phyloP scores from a whole-genome alignment of 1,284 basidiomycete genomes.

The Leccinum griseonigrum region DNA sequence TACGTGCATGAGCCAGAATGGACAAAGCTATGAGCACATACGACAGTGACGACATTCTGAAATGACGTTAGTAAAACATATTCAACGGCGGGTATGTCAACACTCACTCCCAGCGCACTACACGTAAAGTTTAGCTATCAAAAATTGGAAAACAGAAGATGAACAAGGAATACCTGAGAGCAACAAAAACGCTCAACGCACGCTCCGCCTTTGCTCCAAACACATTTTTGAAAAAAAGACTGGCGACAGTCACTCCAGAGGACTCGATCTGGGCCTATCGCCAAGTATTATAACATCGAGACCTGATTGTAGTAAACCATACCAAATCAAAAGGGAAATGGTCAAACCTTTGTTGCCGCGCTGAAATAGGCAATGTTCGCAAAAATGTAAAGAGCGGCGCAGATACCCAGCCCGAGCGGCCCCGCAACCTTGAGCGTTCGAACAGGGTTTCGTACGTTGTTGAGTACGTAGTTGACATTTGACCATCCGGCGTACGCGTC shows the following conservation, averaged over 20 bases:
- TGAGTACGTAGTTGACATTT: constrained; percentile 51
- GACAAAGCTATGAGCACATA: constrained; percentile 11
- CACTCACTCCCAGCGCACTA: constrained; percentile 31
- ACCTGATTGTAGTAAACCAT: neutral
- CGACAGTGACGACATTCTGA: constrained; percentile 37
- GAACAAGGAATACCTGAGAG: constrained; percentile 39
- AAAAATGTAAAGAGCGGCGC: constrained; percentile 47
- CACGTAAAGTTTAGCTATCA: no score
- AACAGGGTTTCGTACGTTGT: constrained; percentile 51
- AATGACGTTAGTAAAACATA: constrained; percentile 2
- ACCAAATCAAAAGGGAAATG: neutral
- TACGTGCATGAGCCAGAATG: neutral
- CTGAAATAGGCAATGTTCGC: constrained; percentile 56
- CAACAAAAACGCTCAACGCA: constrained; percentile 51
- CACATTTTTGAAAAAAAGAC: constrained; percentile 53
- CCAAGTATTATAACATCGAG: neutral
- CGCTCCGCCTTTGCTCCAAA: constrained; percentile 47
- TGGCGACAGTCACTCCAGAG: constrained; percentile 49
- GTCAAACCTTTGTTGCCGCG: constrained; percentile 22
- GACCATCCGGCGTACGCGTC: constrained; percentile 56
- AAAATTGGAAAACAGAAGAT: neutral
- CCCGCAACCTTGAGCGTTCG: constrained; percentile 55
- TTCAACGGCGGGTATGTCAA: neutral
- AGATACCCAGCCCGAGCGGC: constrained; percentile 48
- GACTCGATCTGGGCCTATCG: constrained; percentile 41